A percentile compares a stretch with the other conserved stretches of the same genome.
Evolutionary conservation across 352 stramenopile genomes (phyloP).

Genomic region (Phytophthora podocarpi): DNA sequence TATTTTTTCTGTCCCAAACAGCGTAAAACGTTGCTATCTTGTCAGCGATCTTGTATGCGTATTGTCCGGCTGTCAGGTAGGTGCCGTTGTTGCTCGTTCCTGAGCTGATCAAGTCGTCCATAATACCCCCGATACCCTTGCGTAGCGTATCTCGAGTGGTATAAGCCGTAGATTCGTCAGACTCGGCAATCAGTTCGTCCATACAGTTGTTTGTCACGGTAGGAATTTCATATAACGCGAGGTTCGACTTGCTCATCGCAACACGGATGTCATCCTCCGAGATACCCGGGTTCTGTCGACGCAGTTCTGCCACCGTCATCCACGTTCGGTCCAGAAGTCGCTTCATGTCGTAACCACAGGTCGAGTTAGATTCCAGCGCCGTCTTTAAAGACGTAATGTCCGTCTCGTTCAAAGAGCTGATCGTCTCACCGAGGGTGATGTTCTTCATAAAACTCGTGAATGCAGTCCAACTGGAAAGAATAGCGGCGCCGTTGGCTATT

Average conservation of each 20-base stretch:
- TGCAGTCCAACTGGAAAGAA: slow-evolving; percentile 22
- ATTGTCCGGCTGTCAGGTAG: slow-evolving; percentile 26
- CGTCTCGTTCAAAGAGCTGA: slow-evolving; percentile 13
- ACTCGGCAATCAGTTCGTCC: slow-evolving; percentile 27
- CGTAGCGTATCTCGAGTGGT: slow-evolving; percentile 43
- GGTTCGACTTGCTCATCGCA: slow-evolving; percentile 31
- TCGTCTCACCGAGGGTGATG: slow-evolving; percentile 14
- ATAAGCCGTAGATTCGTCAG: slow-evolving; percentile 10
- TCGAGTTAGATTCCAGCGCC: slow-evolving; percentile 18
- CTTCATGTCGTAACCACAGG: too few species aligned
- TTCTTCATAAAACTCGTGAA: slow-evolving; percentile 33
- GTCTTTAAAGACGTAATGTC: slow-evolving; percentile 26
- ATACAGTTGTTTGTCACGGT: slow-evolving; percentile 41
- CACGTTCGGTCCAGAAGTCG: slow-evolving; percentile 20
- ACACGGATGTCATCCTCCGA: slow-evolving; percentile 26
- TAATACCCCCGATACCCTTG: slow-evolving; percentile 48
- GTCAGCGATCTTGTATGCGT: slow-evolving; percentile 43
- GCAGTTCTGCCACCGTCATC: slow-evolving; percentile 24
- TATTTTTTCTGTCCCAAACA: slow-evolving; percentile 41
- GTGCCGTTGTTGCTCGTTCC: slow-evolving; percentile 33
- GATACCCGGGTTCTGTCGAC: slow-evolving; percentile 13
- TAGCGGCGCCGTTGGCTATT: slow-evolving; percentile 20
- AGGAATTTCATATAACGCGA: slow-evolving; percentile 51
- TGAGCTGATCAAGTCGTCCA: slow-evolving; percentile 43
- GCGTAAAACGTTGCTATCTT: slow-evolving; percentile 39